These are phyloP conservation scores for Colletotrichum tamarilloi DNA, from an alignment of 2,329 filamentous ascomycete genomes.

Conservation along the genomic window DNA sequence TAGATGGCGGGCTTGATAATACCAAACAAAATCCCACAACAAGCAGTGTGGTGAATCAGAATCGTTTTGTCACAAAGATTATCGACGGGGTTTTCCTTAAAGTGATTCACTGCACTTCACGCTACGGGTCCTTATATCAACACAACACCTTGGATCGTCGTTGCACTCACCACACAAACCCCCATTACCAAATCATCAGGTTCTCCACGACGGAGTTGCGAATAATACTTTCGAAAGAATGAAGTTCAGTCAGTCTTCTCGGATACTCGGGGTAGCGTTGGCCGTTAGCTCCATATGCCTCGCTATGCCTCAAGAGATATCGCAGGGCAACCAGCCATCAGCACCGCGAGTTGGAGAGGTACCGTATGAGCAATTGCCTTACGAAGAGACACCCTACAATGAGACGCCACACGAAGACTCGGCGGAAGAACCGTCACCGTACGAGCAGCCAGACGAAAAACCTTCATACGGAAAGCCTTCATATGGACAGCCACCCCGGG, in stretches of 20 bases:
- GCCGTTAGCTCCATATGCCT: neutral
- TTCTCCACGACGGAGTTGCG: neutral
- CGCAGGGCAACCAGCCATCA: too few species aligned
- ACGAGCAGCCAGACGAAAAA: too few species aligned
- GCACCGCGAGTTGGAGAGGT: neutral
- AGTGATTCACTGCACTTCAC: neutral
- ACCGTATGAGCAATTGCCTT: neutral
- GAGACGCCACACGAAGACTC: too few species aligned
- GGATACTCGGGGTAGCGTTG: neutral
- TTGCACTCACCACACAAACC: neutral
- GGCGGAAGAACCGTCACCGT: too few species aligned
- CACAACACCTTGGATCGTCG: neutral
- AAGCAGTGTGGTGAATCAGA: conserved; percentile 10
- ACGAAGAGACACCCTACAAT: too few species aligned
- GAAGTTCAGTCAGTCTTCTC: neutral
- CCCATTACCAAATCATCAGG: too few species aligned
- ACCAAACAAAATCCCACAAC: conserved; percentile 26
- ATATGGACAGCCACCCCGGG: too few species aligned
- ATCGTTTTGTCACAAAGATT: neutral
- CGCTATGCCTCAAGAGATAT: neutral
- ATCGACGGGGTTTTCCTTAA: neutral
- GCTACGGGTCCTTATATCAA: neutral
- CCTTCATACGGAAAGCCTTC: too few species aligned
- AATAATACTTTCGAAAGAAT: neutral
- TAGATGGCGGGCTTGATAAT: conserved; percentile 26